Evolutionary conservation across 441 rosid species (phyloP).

Genomic region (Populus hybrid): DNA sequence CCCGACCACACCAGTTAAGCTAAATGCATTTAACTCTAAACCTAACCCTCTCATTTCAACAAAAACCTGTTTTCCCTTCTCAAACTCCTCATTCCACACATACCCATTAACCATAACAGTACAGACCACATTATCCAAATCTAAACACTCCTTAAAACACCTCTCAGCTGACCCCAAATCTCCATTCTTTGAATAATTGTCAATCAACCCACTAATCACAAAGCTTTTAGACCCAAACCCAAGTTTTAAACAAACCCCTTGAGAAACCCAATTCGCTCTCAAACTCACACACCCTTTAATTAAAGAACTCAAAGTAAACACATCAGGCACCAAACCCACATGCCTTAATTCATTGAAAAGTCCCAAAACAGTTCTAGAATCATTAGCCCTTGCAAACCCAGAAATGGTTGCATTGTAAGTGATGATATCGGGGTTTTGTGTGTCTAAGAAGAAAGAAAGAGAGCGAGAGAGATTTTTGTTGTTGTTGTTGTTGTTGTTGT

Average conservation of each 20-base stretch:
- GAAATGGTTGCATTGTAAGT: constrained; percentile 38
- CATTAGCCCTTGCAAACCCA: constrained; percentile 28
- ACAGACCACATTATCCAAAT: constrained; percentile 31
- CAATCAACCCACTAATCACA: constrained; percentile 40
- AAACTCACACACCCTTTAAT: constrained; percentile 26
- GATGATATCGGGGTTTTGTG: constrained; percentile 28
- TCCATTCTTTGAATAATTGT: constrained; percentile 34
- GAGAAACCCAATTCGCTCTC: constrained; percentile 26
- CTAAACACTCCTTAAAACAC: constrained; percentile 33
- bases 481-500: neutral
- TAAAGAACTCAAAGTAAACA: constrained; percentile 35
- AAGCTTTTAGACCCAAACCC: constrained; percentile 28
- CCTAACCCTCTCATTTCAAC: constrained; percentile 26
- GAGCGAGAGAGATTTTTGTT: constrained; percentile 17
- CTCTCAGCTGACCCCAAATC: constrained; percentile 32
- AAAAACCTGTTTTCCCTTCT: constrained; percentile 28
- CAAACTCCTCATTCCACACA: constrained; percentile 36
- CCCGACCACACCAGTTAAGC: constrained; percentile 33
- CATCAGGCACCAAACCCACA: constrained; percentile 32
- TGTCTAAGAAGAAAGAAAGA: constrained; percentile 30
- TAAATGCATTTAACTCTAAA: constrained; percentile 37
- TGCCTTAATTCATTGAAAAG: constrained; percentile 32
- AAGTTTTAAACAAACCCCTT: constrained; percentile 30
- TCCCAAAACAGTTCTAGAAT: constrained; percentile 10
- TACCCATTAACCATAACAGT: constrained; percentile 36